These are phyloP conservation scores for Nannizzia gypsea DNA, from an alignment of 2,329 filamentous ascomycete species.

Conservation along the genomic window DNA sequence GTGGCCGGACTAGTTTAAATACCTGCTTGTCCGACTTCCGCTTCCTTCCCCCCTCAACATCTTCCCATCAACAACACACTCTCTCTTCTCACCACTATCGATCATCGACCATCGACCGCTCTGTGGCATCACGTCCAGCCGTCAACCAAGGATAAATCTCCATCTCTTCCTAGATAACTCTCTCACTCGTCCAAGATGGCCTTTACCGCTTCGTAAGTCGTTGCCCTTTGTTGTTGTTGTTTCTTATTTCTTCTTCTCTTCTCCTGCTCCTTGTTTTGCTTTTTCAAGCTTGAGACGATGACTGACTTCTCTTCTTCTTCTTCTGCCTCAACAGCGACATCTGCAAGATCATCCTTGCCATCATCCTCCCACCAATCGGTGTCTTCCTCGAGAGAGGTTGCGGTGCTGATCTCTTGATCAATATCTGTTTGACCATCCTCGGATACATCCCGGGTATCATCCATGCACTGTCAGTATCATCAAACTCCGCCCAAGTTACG, in stretches of 20 bases:
- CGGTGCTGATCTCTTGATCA: slow-evolving; percentile 77
- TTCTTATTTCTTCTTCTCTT: no score
- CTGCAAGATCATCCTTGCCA: slow-evolving; percentile 75
- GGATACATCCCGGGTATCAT: slow-evolving; percentile 75
- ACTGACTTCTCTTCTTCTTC: background rate
- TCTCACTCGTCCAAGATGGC: slow-evolving; percentile 34
- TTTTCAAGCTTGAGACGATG: background rate
- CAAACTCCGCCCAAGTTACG: background rate
- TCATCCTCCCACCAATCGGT: slow-evolving; percentile 79
- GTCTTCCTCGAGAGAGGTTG: slow-evolving; percentile 92
- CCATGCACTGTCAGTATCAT: slow-evolving; percentile 64
- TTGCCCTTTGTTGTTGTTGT: no score
- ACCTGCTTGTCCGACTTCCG: background rate
- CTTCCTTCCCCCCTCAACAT: background rate
- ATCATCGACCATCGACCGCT: background rate
- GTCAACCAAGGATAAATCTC: background rate
- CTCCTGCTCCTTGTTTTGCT: background rate
- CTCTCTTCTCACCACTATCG: background rate
- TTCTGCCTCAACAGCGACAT: slow-evolving; percentile 45
- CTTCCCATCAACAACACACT: background rate
- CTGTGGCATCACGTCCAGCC: background rate
- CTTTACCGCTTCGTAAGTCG: slow-evolving; percentile 40
- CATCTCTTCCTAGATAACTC: background rate
- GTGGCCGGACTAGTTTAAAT: background rate
- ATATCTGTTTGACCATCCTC: slow-evolving; percentile 74